Evolutionary conservation across 2,329 filamentous ascomycete species (phyloP).

Genomic region (Zymoseptoria brevis): DNA sequence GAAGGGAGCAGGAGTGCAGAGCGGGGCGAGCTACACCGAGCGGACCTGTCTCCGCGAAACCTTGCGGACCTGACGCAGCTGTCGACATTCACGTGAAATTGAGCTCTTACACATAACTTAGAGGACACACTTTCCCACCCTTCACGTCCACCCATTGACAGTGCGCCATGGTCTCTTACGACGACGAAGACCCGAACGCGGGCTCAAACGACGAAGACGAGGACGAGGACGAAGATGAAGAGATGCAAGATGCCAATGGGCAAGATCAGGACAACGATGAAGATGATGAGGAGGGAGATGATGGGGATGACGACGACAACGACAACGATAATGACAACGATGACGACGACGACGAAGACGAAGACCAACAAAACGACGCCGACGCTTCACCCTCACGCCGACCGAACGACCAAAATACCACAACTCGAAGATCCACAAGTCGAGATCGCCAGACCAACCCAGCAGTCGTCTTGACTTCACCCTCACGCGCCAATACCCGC

Average conservation of each 20-base stretch:
- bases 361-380: constrained; percentile 37
- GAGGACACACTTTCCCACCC: background rate
- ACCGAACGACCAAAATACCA: constrained; percentile 15
- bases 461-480: constrained; percentile 41
- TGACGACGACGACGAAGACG: constrained; percentile 27
- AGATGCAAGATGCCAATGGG: constrained; percentile 37
- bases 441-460: constrained; percentile 30
- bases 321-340: constrained; percentile 32
- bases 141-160: background rate
- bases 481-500: constrained; percentile 32
- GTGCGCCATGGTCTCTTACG: constrained; percentile 34
- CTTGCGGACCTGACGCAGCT: background rate
- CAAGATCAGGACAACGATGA: constrained; percentile 30
- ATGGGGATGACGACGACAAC: constrained; percentile 35
- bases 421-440: constrained; percentile 8
- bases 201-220: constrained; percentile 37
- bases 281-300: constrained; percentile 32
- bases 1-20: background rate
- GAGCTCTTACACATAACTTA: background rate
- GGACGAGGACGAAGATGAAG: constrained; percentile 39
- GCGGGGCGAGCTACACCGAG: background rate
- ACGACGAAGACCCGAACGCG: constrained; percentile 33
- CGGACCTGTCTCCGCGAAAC: background rate
- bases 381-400: constrained; percentile 38
- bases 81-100: background rate